Evolutionary conservation across 2,329 filamentous ascomycete genomes (phyloP).

Genomic region (Phyllosticta citribraziliensis): DNA sequence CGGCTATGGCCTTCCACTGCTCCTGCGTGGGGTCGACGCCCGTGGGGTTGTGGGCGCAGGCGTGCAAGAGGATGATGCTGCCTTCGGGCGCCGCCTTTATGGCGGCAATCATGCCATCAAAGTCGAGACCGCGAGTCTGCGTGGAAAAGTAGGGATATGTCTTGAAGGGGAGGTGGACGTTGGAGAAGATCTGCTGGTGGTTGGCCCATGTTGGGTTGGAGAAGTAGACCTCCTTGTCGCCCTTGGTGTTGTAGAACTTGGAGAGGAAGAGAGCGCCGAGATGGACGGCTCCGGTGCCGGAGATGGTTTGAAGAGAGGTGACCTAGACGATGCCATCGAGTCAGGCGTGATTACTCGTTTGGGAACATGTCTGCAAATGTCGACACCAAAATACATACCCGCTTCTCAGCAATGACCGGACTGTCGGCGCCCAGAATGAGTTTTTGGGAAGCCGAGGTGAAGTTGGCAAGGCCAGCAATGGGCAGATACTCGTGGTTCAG

Average conservation of each 20-base stretch:
- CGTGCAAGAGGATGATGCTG: constrained; percentile 84
- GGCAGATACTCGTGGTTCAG: constrained; percentile 98
- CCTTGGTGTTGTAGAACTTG: constrained; percentile 66
- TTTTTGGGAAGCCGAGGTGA: constrained; percentile 84
- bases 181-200: constrained; percentile 96
- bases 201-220: constrained; percentile 97
- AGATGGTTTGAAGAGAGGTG: constrained; percentile 85
- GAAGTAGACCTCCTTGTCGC: constrained; percentile 71
- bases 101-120: constrained; percentile 71
- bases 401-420: constrained; percentile 73
- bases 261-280: constrained; percentile 87
- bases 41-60: constrained; percentile 96
- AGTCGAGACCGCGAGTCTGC: constrained; percentile 81
- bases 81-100: constrained; percentile 60
- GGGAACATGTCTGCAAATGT: not conserved
- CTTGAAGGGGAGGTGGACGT: constrained; percentile 68
- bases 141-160: constrained; percentile 92
- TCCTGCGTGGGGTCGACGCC: constrained; percentile 89
- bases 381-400: constrained; percentile 37
- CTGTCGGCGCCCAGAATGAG: constrained; percentile 74
- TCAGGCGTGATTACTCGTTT: constrained; percentile 7
- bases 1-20: constrained; percentile 87
- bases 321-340: constrained; percentile 33
- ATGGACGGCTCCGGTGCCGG: constrained; percentile 90
- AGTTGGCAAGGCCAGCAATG: constrained; percentile 77